phyloP scores from a whole-genome alignment of 306 rosid genomes.

The Prunus salicina region DNA sequence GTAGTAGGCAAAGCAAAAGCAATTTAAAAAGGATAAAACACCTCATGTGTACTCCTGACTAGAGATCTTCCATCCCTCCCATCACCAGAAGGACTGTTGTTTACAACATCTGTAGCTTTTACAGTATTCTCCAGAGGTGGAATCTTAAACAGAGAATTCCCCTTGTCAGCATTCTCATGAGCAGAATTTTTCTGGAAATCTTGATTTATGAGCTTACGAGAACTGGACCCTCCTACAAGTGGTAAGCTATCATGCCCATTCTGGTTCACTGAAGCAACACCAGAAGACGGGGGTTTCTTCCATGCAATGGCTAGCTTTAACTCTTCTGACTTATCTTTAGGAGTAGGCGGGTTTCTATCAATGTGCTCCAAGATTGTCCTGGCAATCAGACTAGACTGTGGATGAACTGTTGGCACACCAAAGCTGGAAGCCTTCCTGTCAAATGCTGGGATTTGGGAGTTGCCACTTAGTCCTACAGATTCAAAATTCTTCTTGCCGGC shows the following conservation, averaged over 20 bases:
- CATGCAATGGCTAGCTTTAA: conserved; percentile 57
- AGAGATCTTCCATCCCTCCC: conserved; percentile 8
- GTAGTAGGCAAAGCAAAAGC: not conserved
- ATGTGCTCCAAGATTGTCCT: conserved; percentile 81
- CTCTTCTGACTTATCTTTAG: conserved; percentile 73
- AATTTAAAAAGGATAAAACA: not conserved
- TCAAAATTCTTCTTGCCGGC: conserved; percentile 35
- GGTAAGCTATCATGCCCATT: conserved; percentile 37
- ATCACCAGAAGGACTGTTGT: conserved; percentile 33
- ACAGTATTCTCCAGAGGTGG: conserved; percentile 31
- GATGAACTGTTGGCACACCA: conserved; percentile 50
- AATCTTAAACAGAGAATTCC: conserved; percentile 35
- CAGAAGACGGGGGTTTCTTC: conserved; percentile 56
- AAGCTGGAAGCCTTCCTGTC: conserved; percentile 35
- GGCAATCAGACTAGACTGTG: conserved; percentile 70
- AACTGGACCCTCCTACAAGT: conserved; percentile 25
- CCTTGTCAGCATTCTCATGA: conserved; percentile 30
- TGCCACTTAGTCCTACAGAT: conserved; percentile 34
- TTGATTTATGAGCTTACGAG: conserved; percentile 29
- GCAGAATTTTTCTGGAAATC: conserved; percentile 32
- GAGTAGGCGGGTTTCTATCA: conserved; percentile 70
- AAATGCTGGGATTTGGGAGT: conserved; percentile 22
- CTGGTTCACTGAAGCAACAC: conserved; percentile 29
- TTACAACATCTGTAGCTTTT: conserved; percentile 30
- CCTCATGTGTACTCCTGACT: conserved; percentile 15